phyloP scores from a whole-genome alignment of 1,284 basidiomycete species.

The Ustilago xerochloae region DNA sequence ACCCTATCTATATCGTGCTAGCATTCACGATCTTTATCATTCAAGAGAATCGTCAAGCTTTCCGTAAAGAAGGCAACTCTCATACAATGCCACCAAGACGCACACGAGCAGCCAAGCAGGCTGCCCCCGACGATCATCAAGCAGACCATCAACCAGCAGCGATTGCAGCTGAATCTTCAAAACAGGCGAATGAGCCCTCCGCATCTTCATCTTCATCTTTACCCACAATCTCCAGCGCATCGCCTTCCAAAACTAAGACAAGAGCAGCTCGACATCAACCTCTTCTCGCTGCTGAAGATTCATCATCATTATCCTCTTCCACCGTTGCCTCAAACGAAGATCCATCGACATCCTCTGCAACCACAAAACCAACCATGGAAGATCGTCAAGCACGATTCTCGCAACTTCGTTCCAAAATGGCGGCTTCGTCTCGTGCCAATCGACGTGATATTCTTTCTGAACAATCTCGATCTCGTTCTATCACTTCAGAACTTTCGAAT shows the following conservation, averaged over 20 bases:
- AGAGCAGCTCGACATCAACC: constrained; percentile 29
- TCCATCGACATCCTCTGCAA: background rate
- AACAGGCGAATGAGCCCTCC: background rate
- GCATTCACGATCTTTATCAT: background rate
- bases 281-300: constrained; percentile 8
- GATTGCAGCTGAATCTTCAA: background rate
- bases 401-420: constrained; percentile 33
- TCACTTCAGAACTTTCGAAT: constrained; percentile 31
- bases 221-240: background rate
- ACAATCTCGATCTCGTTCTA: constrained; percentile 41
- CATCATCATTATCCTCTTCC: background rate
- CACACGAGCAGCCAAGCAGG: constrained; percentile 28
- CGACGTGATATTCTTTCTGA: constrained; percentile 52
- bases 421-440: constrained; percentile 57
- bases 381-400: constrained; percentile 34
- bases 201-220: background rate
- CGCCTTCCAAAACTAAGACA: constrained; percentile 22
- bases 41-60: background rate
- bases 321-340: background rate
- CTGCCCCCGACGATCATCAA: background rate
- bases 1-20: too few species aligned
- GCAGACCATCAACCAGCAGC: too few species aligned
- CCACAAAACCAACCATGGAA: constrained; percentile 22
- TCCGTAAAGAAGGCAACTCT: background rate
- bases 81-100: constrained; percentile 29